Conservation (phyloP, 306 rosid genomes). For the Crataegus laevigata region DNA sequence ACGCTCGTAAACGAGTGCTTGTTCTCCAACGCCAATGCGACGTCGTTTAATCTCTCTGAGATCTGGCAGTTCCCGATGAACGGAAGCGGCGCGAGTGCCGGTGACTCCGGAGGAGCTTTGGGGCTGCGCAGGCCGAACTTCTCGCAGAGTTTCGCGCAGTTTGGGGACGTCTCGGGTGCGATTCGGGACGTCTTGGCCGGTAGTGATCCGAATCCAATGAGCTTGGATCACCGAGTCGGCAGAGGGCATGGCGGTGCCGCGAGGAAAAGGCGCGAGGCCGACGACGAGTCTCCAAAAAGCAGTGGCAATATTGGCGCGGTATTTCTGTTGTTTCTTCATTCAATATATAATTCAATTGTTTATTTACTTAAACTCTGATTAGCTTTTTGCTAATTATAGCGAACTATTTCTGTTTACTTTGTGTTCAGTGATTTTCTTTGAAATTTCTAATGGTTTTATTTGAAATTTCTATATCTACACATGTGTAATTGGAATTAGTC, state of each 20-base stretch:
- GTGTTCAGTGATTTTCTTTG: background rate
- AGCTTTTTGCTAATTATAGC: background rate
- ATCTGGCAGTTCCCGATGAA: conserved; percentile 67
- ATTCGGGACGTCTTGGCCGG: conserved; percentile 32
- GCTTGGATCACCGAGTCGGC: conserved; percentile 32
- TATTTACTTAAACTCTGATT: background rate
- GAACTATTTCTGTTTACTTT: background rate
- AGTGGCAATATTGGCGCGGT: conserved; percentile 57
- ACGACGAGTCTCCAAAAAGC: conserved; percentile 45
- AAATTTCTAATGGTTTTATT: background rate
- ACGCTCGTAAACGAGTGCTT: conserved; percentile 39
- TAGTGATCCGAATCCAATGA: conserved; percentile 25
- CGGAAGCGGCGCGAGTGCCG: conserved; percentile 4
- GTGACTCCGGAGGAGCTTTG: conserved; percentile 36
- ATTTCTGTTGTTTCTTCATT: background rate
- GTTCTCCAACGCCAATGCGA: conserved; percentile 39
- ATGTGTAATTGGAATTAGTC: background rate
- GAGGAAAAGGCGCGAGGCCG: conserved; percentile 50
- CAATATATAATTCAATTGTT: background rate
- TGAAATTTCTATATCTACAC: background rate
- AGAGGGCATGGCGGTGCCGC: background rate
- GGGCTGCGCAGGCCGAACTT: conserved; percentile 40
- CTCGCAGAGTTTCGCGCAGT: conserved; percentile 32
- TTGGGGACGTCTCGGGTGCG: conserved; percentile 30
- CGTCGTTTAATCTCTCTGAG: conserved; percentile 54